Conservation (phyloP, 148 eudicot species). For the Chenopodium album region DNA sequence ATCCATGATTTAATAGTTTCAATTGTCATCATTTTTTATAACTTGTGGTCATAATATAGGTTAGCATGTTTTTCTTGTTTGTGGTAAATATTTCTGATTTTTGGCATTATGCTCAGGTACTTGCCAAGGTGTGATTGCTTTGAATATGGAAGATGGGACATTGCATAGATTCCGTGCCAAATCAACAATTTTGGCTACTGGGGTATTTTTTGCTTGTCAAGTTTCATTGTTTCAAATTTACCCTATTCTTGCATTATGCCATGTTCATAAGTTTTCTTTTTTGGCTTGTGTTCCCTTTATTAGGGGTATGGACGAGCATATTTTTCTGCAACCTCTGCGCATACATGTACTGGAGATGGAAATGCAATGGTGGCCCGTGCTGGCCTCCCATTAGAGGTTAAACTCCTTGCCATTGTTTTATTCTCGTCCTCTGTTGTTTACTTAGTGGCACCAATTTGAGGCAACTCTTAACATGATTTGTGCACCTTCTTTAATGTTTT, state of each 20-base stretch:
- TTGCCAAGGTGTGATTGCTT: constrained; percentile 96
- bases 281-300: neutral
- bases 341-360: constrained; percentile 99
- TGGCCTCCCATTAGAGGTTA: constrained; percentile 85
- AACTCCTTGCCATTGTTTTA: neutral
- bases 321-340: constrained; percentile 98
- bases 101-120: constrained; percentile 46
- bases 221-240: neutral
- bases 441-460: neutral
- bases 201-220: constrained; percentile 49
- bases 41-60: neutral
- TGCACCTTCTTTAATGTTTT: neutral
- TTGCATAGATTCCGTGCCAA: constrained; percentile 81
- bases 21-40: neutral
- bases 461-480: constrained; percentile 9
- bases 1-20: neutral
- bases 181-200: constrained; percentile 92
- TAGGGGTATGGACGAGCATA: constrained; percentile 97
- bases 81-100: constrained; percentile 1
- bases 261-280: neutral
- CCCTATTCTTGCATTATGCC: neutral
- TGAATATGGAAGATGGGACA: constrained; percentile 97
- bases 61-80: neutral
- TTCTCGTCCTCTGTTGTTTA: constrained; percentile 1
- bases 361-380: constrained; percentile 99